Evolutionary conservation across 306 rosid species (phyloP).

Genomic region (Begonia masoniana): DNA sequence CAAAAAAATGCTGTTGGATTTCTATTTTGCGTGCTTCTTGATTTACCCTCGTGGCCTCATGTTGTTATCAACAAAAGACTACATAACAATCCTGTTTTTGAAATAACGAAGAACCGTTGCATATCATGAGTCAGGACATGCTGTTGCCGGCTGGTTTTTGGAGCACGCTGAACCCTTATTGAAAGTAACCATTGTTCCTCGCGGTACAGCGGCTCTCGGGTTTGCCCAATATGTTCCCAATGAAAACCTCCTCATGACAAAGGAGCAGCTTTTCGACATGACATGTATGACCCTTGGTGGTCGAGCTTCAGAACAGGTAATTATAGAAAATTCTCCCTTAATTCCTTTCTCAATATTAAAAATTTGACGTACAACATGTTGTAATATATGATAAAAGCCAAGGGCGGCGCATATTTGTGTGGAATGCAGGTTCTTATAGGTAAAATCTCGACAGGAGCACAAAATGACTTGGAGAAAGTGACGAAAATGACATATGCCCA

Average conservation of each 20-base stretch:
- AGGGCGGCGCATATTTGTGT: background rate
- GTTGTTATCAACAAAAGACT: no score
- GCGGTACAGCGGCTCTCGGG: conserved; percentile 95
- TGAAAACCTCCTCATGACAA: conserved; percentile 88
- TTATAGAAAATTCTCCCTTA: background rate
- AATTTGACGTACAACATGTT: no score
- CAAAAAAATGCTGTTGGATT: no score
- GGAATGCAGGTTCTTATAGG: conserved; percentile 59
- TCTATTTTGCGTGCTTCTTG: no score
- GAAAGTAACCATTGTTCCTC: conserved; percentile 92
- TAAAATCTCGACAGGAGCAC: conserved; percentile 85
- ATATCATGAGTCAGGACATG: conserved; percentile 96
- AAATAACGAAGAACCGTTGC: conserved; percentile 69
- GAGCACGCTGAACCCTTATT: conserved; percentile 76
- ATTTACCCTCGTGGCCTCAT: no score
- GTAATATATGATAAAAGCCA: no score
- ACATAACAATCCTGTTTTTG: no score
- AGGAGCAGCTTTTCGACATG: conserved; percentile 91
- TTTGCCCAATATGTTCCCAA: conserved; percentile 92
- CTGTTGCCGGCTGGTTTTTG: conserved; percentile 92
- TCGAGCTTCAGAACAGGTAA: conserved; percentile 93
- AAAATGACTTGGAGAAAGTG: conserved; percentile 89
- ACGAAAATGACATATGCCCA: conserved; percentile 96
- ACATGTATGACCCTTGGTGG: conserved; percentile 98
- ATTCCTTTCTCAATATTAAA: background rate